phyloP scores from a whole-genome alignment of 495 filamentous ascomycete genomes.

The Entonaema liquescens region DNA sequence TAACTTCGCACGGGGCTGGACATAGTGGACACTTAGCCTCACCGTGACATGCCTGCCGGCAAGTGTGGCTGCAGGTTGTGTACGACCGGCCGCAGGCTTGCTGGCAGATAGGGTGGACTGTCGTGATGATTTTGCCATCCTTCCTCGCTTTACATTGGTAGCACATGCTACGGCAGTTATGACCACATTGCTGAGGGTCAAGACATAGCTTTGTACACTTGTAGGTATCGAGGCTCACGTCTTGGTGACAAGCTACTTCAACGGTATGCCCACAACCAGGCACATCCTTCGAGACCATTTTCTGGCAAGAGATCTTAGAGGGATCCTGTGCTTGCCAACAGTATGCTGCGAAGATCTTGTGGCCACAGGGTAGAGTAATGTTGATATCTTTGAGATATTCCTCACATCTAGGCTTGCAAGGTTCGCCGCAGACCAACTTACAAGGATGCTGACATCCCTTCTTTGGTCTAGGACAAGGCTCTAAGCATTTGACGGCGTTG shows the following conservation, averaged over 20 bases:
- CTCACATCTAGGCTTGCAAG: constrained; percentile 45
- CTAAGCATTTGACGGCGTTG: constrained; percentile 66
- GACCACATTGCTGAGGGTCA: constrained; percentile 63
- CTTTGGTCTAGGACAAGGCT: constrained; percentile 66
- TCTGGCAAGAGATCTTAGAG: constrained; percentile 45
- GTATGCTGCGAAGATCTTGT: constrained; percentile 53
- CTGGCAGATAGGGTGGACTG: constrained; percentile 61
- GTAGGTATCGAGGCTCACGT: constrained; percentile 51
- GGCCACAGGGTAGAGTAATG: constrained; percentile 66
- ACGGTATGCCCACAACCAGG: constrained; percentile 64
- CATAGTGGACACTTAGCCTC: constrained; percentile 64
- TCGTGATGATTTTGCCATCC: constrained; percentile 41
- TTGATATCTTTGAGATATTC: constrained; percentile 47
- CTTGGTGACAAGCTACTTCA: constrained; percentile 58
- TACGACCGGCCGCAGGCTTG: constrained; percentile 64
- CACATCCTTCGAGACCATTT: constrained; percentile 53
- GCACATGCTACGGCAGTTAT: constrained; percentile 65
- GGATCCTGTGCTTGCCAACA: constrained; percentile 59
- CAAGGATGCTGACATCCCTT: constrained; percentile 70
- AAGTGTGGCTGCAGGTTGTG: constrained; percentile 67
- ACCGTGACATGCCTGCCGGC: constrained; percentile 63
- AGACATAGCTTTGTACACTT: constrained; percentile 61
- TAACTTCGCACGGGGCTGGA: constrained; percentile 63
- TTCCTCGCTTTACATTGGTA: constrained; percentile 54
- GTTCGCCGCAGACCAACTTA: constrained; percentile 66